Base-by-base conservation (phyloP, 1,139 yeast genomes). In the Magnusiomyces sp. region DNA sequence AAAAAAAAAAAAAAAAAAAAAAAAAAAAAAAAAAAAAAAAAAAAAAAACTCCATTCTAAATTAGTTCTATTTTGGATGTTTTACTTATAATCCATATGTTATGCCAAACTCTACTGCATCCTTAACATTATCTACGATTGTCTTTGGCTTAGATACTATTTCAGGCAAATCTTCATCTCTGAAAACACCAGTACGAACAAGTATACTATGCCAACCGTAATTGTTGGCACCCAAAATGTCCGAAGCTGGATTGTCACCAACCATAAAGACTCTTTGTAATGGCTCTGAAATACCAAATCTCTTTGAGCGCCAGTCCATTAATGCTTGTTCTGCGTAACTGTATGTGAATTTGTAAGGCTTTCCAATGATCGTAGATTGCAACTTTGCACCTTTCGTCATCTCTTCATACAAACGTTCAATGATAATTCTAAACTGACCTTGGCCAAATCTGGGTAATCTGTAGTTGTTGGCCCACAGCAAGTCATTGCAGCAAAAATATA, bases 231-330 rank as follows among this genome's bases (percentile, higher is more conserved):
- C 98, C 55, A 75, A 74, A 46, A 92, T 92, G 63, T 92, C 98
- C 48, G 90, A 80, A 29, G 83, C 92, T 2, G 97, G 97, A 65
- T 92, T 92, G 67, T 92, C 98, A 27, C 98, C 98, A 32, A 92
- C 86, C 98, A 92, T 92, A 68, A 75, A 90, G 1, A 92, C 83
- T 37, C 71, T 66, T 19, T 59, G 54, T 29, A 50, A 52, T 10
- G 67, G 65, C 55, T 46, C 39, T 46, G 62, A 11, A 51, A 51
- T 23, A 51, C 54, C 34, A 32, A 43, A 9, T 54, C 54, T 41
- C 46, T 57, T 40, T 51, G 48, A 17, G 33, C 46, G 36, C 81
- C 88, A 81, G 58, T 80, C 80, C 45, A 76, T 75, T 52, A 87
- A 71, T 5, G 83, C 77, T 60, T 77, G 78, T 58, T 83, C 86